A percentile compares a stretch with the other conserved stretches of the same genome.
phyloP scores from a whole-genome alignment of 2,329 filamentous ascomycete species.

The Coniochaeta ligniaria region DNA sequence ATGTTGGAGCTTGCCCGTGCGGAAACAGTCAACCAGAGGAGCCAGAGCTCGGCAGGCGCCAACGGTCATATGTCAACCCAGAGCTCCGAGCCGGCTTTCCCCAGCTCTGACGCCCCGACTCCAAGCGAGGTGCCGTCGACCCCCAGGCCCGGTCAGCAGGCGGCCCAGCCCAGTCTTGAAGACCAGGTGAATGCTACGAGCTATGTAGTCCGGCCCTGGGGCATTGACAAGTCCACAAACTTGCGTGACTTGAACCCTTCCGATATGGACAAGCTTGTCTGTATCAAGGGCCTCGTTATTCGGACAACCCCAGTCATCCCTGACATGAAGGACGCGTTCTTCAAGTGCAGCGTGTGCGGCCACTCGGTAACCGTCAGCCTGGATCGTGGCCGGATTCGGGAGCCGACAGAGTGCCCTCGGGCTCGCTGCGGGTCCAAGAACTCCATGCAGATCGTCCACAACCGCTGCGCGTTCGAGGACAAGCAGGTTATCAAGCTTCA shows the following conservation, averaged over 20 bases:
- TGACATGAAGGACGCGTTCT: conserved; percentile 98
- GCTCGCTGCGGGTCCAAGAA: conserved; percentile 76
- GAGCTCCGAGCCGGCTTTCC: conserved; percentile 71
- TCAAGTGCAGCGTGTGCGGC: conserved; percentile 89
- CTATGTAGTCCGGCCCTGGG: conserved; percentile 86
- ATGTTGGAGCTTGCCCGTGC: conserved; percentile 85
- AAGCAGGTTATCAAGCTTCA: conserved; percentile 99
- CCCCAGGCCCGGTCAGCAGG: conserved; percentile 33
- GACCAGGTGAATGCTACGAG: conserved; percentile 71
- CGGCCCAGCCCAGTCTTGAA: conserved; percentile 55
- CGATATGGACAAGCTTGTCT: conserved; percentile 93
- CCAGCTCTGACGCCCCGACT: conserved; percentile 62
- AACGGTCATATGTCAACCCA: conserved; percentile 37
- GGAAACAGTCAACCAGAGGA: conserved; percentile 65
- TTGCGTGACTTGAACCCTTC: conserved; percentile 90
- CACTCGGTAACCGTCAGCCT: conserved; percentile 87
- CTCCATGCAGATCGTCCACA: conserved; percentile 98
- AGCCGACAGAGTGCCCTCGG: conserved; percentile 85
- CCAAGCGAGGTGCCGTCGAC: conserved; percentile 41
- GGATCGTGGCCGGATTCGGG: conserved; percentile 91
- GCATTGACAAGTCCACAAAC: conserved; percentile 80
- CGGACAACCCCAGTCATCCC: conserved; percentile 93
- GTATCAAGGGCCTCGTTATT: conserved; percentile 93
- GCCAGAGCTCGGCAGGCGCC: conserved; percentile 48
- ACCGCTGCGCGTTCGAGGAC: conserved; percentile 88